Evolutionary conservation across 2,329 filamentous ascomycete genomes (phyloP).

Genomic region (Neurospora crassa): DNA sequence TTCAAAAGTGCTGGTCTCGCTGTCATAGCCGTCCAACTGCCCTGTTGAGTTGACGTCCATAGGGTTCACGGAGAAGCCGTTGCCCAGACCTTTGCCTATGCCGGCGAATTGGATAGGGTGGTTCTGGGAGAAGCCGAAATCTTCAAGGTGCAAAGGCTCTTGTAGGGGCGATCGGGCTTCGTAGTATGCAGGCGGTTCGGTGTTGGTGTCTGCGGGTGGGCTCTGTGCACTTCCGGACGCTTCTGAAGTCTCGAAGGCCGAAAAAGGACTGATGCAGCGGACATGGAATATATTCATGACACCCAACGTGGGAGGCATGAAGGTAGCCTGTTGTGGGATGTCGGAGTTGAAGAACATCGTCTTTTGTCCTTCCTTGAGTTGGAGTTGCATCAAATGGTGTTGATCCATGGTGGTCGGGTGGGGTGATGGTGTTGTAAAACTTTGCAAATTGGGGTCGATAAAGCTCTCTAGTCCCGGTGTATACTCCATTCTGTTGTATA

Average conservation of each 20-base stretch:
- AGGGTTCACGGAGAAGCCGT: slow-evolving; percentile 25
- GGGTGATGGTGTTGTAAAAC: slow-evolving; percentile 12
- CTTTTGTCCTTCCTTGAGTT: slow-evolving; percentile 21
- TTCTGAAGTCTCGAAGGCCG: slow-evolving; percentile 27
- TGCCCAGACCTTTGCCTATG: slow-evolving; percentile 17
- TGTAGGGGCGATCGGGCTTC: slow-evolving; percentile 28
- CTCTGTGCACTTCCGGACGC: slow-evolving; percentile 28
- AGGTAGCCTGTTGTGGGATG: neutral
- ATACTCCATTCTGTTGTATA: slow-evolving; percentile 5
- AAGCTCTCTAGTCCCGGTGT: slow-evolving; percentile 2
- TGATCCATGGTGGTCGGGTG: slow-evolving; percentile 14
- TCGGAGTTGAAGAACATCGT: slow-evolving; percentile 18
- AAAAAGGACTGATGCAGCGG: slow-evolving; percentile 28
- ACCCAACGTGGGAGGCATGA: slow-evolving; percentile 6
- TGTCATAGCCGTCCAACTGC: slow-evolving; percentile 22
- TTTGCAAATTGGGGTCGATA: slow-evolving; percentile 22
- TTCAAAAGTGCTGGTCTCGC: slow-evolving; percentile 18
- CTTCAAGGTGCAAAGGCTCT: slow-evolving; percentile 16
- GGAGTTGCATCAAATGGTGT: slow-evolving; percentile 19
- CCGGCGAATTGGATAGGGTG: slow-evolving; percentile 23
- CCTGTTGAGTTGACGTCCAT: slow-evolving; percentile 25
- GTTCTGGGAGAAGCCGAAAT: slow-evolving; percentile 14
- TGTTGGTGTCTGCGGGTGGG: slow-evolving; percentile 29
- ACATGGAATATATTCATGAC: slow-evolving; percentile 8
- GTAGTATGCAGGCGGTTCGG: slow-evolving; percentile 25